Evolutionary conservation across 306 rosid genomes (phyloP), one percentile per base, ranked within the genome.

Genomic region (Acmispon strigosus): DNA sequence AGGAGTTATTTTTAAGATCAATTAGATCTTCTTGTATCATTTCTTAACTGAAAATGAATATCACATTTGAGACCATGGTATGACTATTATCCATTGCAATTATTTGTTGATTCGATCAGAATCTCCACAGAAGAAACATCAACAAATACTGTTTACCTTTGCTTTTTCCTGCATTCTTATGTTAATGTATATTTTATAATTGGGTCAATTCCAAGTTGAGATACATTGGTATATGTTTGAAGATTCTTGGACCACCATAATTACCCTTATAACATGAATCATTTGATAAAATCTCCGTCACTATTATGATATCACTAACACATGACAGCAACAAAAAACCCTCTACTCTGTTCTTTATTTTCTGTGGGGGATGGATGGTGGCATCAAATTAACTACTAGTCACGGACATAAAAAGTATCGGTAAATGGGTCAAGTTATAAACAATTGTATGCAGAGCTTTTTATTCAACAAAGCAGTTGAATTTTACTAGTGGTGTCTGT

Each of bases 201-300:
- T 66, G 75, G 80, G 89, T 90, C 88, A 78, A 87, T 84, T 66
- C 84, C 71, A 74, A 63, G 76, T 57, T 79, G 82, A 70, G 81
- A 72, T 67, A 37, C 72, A 78, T 53, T 18, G 76, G 44, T 78
- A 71, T 71, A 74, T 44, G 77, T 75, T 66, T 18, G 78, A 75
- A 81, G 75, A 79, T 81, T 80, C 82, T 63, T 63, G 70, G 69
- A 78, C 72, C 77, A 63, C 78, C 66, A 84, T 82, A 71, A 85
- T 82, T 85, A 85, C 65, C 74, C 60, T 27, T 71, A 45, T 66
- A 72, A 69, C 80, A 66, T 32, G 37, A 71, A 83, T 74, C 65
- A 58, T 76, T 73, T 62, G 70, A 68, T 68, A 50, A 76, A 53
- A 70, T 66, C 77, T 76, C 39, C 15, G 69, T 73, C 64, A 58